Percentiles rank a stretch among this genome's conserved stretches.
Conservation (phyloP, 371 early-diverging fungal genomes). For the Apophysomyces trapeziformis region DNA sequence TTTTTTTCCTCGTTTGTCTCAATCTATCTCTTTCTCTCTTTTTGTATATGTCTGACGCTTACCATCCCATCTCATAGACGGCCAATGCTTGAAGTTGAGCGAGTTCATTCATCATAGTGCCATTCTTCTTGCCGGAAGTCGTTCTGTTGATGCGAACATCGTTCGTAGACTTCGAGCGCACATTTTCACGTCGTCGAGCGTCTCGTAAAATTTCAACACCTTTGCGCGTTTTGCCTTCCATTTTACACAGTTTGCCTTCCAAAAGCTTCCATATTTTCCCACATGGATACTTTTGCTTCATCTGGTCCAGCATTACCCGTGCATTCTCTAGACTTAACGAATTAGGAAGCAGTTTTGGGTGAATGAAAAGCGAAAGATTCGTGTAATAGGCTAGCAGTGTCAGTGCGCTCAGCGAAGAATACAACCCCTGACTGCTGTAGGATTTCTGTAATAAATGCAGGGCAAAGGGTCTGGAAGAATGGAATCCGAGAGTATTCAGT, state of each 20-base stretch:
- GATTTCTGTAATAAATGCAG: constrained; percentile 45
- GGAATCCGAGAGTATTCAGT: constrained; percentile 51
- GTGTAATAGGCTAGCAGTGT: constrained; percentile 51
- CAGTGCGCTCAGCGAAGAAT: constrained; percentile 45
- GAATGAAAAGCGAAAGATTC: constrained; percentile 51
- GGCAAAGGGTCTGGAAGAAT: constrained; percentile 55
- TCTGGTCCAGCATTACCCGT: constrained; percentile 38
- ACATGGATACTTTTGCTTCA: constrained; percentile 40
- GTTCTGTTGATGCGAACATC: constrained; percentile 13
- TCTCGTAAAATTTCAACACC: constrained; percentile 51
- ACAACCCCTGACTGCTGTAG: constrained; percentile 41
- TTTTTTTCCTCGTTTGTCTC: no score
- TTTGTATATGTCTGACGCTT: neutral
- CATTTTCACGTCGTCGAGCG: constrained; percentile 35
- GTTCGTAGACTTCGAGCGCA: neutral
- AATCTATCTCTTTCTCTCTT: no score
- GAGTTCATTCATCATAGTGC: constrained; percentile 30
- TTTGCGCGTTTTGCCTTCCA: constrained; percentile 48
- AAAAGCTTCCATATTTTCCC: constrained; percentile 51
- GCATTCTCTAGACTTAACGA: constrained; percentile 42
- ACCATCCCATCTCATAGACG: constrained; percentile 59
- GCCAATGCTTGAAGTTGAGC: constrained; percentile 48
- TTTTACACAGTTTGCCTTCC: constrained; percentile 50
- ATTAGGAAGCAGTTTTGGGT: constrained; percentile 43
- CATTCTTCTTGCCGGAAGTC: constrained; percentile 7